Evolutionary conservation across 2,329 filamentous ascomycete species (phyloP), one percentile per base, ranked within the genome.

Genomic region (Parastagonospora nodorum): DNA sequence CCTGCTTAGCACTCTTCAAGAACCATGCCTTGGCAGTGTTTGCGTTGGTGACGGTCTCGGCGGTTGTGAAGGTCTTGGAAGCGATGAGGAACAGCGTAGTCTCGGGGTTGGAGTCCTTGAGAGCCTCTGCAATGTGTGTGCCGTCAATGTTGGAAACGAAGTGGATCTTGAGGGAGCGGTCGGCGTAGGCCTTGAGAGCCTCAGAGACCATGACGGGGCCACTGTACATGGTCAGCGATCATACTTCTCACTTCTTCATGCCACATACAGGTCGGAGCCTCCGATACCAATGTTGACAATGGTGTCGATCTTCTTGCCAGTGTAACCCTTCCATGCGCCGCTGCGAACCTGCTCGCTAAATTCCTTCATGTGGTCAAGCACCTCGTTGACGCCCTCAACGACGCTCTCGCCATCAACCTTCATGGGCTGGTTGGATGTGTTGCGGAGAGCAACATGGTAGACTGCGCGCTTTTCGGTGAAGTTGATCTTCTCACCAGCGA

Each of bases 71-170:
- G 58, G 94, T 99, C 88, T 99, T 99, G 77, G 93, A 97, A 50
- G 94, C 94, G 66, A 99, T 86, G 65, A 99, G 84, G 88, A 99
- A 97, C 59, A 99, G 88, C n/a, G 94, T 97, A 41, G 93, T 97
- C 81, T 99, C 94, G 42, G 93, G 93, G 75, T 99, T 87, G 8
- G 93, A 96, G 67, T 87, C 79, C 72, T 86, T 88, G 54, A 97
- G 85, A 43, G 94, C 92, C 80, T 99, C 94, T 41, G 92, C 90
- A 74, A 97, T 91, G 81, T 99, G 94, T 48, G 94, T 99, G 63
- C 94, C 94, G 74, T 99, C 94, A 73, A 99, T 97, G 84, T 99
- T 99, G 80, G 93, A 97, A 64, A 99, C 94, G 69, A 99, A 99
- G 84, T 97, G 93, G 39, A 97, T 84, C 59, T 87, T 97, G 80